phyloP scores from a whole-genome alignment of 2,329 filamentous ascomycete species.

The Harringtonia aguacate region DNA sequence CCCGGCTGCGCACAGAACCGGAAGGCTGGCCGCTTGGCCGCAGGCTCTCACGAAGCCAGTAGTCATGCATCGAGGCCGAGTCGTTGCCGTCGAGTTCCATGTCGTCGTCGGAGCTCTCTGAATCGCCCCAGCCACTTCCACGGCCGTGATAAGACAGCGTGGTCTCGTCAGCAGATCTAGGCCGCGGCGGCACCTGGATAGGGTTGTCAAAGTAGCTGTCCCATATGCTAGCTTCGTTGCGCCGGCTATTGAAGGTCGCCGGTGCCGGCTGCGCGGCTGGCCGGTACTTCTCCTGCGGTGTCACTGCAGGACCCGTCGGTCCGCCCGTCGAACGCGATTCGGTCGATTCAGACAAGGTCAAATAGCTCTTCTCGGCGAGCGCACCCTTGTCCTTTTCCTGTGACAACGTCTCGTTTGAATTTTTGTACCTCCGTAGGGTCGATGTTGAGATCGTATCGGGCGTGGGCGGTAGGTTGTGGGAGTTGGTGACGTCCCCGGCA shows the following conservation, averaged over 20 bases:
- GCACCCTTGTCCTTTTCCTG: conserved; percentile 19
- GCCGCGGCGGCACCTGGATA: conserved; percentile 24
- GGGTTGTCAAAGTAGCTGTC: conserved; percentile 19
- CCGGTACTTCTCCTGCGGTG: not conserved
- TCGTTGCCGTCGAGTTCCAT: conserved; percentile 28
- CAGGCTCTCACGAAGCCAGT: conserved; percentile 45
- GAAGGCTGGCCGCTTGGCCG: conserved; percentile 24
- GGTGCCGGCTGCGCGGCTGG: conserved; percentile 18
- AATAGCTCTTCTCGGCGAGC: conserved; percentile 21
- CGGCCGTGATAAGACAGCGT: conserved; percentile 24
- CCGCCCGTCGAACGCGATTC: conserved; percentile 14
- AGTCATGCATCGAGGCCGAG: conserved; percentile 42
- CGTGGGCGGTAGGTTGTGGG: conserved; percentile 41
- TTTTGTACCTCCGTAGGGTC: conserved; percentile 38
- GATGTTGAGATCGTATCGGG: conserved; percentile 50
- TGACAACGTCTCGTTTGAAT: conserved; percentile 37
- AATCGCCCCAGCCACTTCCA: conserved; percentile 31
- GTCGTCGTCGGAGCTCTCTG: conserved; percentile 26
- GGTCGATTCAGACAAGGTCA: conserved; percentile 19
- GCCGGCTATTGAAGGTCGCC: conserved; percentile 21
- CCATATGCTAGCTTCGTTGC: conserved; percentile 12
- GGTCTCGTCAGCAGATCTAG: conserved; percentile 36
- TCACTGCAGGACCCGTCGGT: conserved; percentile 7
- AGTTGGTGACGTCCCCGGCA: conserved; percentile 27
- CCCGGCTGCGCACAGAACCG: not conserved